phyloP scores from a whole-genome alignment of 352 stramenopile species.

The Pythium volutum region DNA sequence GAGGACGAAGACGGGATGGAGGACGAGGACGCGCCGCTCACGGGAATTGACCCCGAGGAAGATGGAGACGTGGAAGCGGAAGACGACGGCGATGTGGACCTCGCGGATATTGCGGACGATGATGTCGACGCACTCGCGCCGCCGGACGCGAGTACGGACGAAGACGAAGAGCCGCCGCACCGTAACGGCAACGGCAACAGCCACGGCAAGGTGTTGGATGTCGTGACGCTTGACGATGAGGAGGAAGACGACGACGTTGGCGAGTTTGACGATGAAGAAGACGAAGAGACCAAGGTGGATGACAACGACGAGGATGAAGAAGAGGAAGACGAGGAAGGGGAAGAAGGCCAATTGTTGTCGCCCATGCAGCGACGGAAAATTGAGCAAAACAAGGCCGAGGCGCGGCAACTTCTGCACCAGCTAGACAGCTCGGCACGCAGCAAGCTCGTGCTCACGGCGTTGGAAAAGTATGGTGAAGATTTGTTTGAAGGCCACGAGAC shows the following conservation, averaged over 20 bases:
- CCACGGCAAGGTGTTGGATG: slow-evolving; percentile 11
- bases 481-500: slow-evolving; percentile 59
- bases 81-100: slow-evolving; percentile 8
- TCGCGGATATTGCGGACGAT: slow-evolving; percentile 11
- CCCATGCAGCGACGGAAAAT: slow-evolving; percentile 27
- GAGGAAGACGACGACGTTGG: slow-evolving; percentile 28
- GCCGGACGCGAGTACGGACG: slow-evolving; percentile 25
- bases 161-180: slow-evolving; percentile 15
- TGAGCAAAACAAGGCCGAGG: slow-evolving; percentile 52
- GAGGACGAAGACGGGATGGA: slow-evolving; percentile 8
- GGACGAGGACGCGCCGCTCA: slow-evolving; percentile 12
- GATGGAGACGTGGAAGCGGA: slow-evolving; percentile 3
- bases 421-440: slow-evolving; percentile 53
- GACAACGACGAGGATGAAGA: slow-evolving; percentile 42
- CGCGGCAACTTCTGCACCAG: slow-evolving; percentile 41
- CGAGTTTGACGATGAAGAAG: slow-evolving; percentile 32
- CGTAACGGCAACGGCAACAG: slow-evolving; percentile 7
- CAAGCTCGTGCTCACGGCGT: slow-evolving; percentile 51
- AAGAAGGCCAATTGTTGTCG: slow-evolving; percentile 29
- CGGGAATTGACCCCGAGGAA: slow-evolving; percentile 13
- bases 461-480: slow-evolving; percentile 71
- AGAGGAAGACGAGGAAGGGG: slow-evolving; percentile 22
- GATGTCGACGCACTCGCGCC: slow-evolving; percentile 23
- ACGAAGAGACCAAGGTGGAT: slow-evolving; percentile 16
- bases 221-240: slow-evolving; percentile 17